Evolutionary conservation across 495 filamentous ascomycete genomes (phyloP).

Genomic region (Lentithecium fluviatile): DNA sequence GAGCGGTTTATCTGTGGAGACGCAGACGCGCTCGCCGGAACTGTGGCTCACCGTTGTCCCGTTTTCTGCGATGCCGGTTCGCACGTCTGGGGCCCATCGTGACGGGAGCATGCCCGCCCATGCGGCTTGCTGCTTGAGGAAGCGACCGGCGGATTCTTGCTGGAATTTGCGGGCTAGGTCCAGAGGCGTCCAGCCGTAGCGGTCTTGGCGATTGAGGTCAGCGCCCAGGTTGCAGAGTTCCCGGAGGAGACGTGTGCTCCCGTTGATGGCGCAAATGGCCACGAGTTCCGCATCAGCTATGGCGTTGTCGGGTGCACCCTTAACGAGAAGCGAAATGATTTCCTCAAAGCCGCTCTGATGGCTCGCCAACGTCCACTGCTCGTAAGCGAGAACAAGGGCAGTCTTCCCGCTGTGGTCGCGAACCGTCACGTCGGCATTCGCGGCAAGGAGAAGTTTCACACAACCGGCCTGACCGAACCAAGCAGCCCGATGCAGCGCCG

Average conservation of each 20-base stretch:
- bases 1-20: background rate
- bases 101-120: background rate
- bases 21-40: background rate
- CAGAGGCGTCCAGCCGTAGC: background rate
- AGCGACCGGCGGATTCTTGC: background rate
- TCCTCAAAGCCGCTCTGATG: background rate
- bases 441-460: conserved; percentile 3
- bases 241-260: background rate
- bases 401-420: conserved; percentile 7
- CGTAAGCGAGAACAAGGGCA: background rate
- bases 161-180: background rate
- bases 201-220: conserved; percentile 2
- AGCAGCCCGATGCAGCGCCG: conserved; percentile 28
- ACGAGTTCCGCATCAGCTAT: background rate
- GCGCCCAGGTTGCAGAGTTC: background rate
- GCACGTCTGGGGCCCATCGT: background rate
- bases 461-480: conserved; percentile 13
- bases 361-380: background rate
- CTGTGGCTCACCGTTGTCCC: background rate
- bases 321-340: background rate
- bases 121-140: conserved; percentile 2
- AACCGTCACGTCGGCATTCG: background rate
- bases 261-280: conserved; percentile 1
- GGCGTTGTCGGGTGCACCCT: background rate
- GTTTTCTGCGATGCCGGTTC: background rate